Percentiles rank a stretch among this genome's conserved stretches.
These are phyloP conservation scores for Aristolochia fimbriata DNA, from an alignment of 164 flowering plant genomes.

Conservation along the genomic window DNA sequence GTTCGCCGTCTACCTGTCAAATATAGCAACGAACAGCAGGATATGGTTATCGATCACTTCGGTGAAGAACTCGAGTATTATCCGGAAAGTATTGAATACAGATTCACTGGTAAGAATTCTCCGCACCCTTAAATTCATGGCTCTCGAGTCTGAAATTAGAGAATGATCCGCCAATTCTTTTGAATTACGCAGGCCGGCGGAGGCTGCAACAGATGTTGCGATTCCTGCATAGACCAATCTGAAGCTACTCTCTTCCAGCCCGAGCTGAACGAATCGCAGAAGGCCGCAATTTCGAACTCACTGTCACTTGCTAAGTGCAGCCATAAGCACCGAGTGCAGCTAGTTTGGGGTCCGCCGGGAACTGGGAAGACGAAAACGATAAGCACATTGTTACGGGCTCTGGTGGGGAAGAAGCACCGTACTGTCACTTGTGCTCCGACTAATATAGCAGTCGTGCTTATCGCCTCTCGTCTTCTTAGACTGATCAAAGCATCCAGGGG, in stretches of 20 bases:
- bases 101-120: slow-evolving; percentile 28
- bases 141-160: too few relatives aligned
- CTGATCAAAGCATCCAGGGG: neutral
- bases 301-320: slow-evolving; percentile 19
- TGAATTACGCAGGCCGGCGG: slow-evolving; percentile 20
- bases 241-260: slow-evolving; percentile 1
- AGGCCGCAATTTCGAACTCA: slow-evolving; percentile 27
- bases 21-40: slow-evolving; percentile 36
- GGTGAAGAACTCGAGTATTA: slow-evolving; percentile 2
- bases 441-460: slow-evolving; percentile 49
- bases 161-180: too few relatives aligned
- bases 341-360: slow-evolving; percentile 84
- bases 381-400: slow-evolving; percentile 26
- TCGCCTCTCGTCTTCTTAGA: slow-evolving; percentile 37
- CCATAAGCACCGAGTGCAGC: slow-evolving; percentile 32
- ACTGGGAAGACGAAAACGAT: slow-evolving; percentile 75
- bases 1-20: slow-evolving; percentile 37
- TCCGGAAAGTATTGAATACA: slow-evolving; percentile 13
- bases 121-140: neutral
- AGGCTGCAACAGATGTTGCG: slow-evolving; percentile 19
- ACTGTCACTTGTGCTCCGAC: slow-evolving; percentile 67
- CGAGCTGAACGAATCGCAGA: slow-evolving; percentile 48
- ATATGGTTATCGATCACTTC: slow-evolving; percentile 28
- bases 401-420: slow-evolving; percentile 30
- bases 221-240: slow-evolving; percentile 10